Evolutionary conservation across 306 rosid genomes (phyloP).

Genomic region (Clitoria ternatea): DNA sequence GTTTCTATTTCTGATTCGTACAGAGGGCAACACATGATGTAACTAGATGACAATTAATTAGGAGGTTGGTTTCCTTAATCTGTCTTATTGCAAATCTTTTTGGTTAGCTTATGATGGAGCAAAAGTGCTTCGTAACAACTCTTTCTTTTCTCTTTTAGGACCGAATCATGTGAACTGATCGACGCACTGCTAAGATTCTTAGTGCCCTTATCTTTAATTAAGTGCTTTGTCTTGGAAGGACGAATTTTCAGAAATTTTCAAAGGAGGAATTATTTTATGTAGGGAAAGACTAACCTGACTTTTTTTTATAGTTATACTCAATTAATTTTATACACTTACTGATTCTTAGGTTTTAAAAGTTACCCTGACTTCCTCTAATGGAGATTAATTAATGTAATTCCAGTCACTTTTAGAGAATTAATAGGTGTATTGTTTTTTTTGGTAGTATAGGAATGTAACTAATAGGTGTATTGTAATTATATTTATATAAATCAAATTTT

Average conservation of each 20-base stretch:
- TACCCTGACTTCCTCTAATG: too few species aligned
- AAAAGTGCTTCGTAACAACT: slow-evolving; percentile 15
- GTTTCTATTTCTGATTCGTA: too few species aligned
- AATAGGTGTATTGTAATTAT: too few species aligned
- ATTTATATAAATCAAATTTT: too few species aligned
- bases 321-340: too few species aligned
- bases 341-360: too few species aligned
- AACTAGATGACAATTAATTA: neutral
- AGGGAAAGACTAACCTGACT: too few species aligned
- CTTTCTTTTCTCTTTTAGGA: slow-evolving; percentile 20
- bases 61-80: slow-evolving; percentile 1
- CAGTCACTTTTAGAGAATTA: too few species aligned
- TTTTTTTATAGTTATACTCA: too few species aligned
- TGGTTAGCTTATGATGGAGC: slow-evolving; percentile 16
- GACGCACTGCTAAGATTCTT: slow-evolving; percentile 29
- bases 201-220: slow-evolving; percentile 27
- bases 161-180: slow-evolving; percentile 36
- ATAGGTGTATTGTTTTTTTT: too few species aligned
- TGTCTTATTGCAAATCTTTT: neutral
- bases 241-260: neutral
- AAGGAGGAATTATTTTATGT: neutral
- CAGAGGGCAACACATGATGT: neutral
- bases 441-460: too few species aligned
- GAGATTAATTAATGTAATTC: too few species aligned
- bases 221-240: neutral